A percentile compares a stretch with the other conserved stretches of the same genome.
Conservation (phyloP, 768 basidiomycete genomes). For the Dentipellis fragilis region DNA sequence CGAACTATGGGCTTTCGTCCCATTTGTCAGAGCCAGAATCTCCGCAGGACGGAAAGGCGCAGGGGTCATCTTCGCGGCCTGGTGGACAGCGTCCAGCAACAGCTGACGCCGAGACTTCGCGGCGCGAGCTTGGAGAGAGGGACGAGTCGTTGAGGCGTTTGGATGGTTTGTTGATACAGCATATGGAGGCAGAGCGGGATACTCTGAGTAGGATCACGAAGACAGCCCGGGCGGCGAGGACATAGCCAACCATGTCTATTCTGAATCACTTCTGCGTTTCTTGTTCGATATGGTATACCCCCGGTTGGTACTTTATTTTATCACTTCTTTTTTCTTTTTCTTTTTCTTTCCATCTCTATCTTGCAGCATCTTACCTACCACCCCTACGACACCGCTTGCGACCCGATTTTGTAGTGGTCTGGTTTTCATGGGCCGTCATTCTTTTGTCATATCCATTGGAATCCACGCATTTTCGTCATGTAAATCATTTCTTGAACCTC, state of each 20-base stretch:
- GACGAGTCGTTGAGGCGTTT: constrained; percentile 55
- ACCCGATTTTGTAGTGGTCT: neutral
- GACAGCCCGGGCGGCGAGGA: constrained; percentile 17
- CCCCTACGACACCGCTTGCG: neutral
- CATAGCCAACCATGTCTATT: constrained; percentile 6
- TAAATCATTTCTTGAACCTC: neutral
- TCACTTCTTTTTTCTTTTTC: neutral
- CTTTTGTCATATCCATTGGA: neutral
- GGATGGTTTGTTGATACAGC: constrained; percentile 73
- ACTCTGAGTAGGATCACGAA: constrained; percentile 66
- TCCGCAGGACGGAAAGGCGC: neutral
- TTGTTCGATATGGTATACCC: constrained; percentile 1
- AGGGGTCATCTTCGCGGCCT: constrained; percentile 3
- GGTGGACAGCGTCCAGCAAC: constrained; percentile 10
- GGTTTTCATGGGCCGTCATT: neutral
- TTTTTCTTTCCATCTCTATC: neutral
- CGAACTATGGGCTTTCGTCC: constrained; percentile 8
- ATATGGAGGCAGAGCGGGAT: constrained; percentile 78
- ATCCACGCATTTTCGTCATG: neutral
- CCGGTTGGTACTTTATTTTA: neutral
- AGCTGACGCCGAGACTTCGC: constrained; percentile 21
- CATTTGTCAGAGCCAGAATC: constrained; percentile 4
- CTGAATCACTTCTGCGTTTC: neutral
- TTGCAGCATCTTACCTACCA: neutral
- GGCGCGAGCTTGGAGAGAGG: constrained; percentile 26